Evolutionary conservation across 2,329 filamentous ascomycete species (phyloP), one percentile per base, ranked within the genome.

Genomic region (Hypoxylon sp.): DNA sequence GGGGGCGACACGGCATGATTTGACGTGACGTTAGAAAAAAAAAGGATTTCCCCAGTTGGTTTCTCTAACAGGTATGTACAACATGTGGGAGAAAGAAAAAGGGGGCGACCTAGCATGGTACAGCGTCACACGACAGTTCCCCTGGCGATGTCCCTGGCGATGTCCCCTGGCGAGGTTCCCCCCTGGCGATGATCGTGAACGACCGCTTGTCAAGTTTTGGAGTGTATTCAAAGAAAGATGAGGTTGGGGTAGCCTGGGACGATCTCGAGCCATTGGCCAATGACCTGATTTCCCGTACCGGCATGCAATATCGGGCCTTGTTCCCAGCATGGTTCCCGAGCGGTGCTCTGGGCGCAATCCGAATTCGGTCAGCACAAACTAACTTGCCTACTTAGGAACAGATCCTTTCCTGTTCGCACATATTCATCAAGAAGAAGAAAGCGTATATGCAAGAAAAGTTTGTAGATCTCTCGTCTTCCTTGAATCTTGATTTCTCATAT

Each of bases 211-310:
- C 44, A 57, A 24, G 19, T 34, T 15, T 39, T 2, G 37, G 10
- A 55, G 37, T 43, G 51, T 56, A 56, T 55, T 69, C 49, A 48
- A 64, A 13, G 49, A 64, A 64, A 65, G 52, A 48, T 71, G 64
- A 68, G 61, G 61, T 69, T 70, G 68, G 71, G 70, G 73, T 71
- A 71, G 65, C 65, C 67, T 70, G 64, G 68, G 68, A 64, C 71
- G 72, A 73, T 73, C 70, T 64, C 56, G 62, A 71, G 68, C 69
- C 71, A 73, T 74, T 74, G 73, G 63, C 73, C 73, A 75, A 74
- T 75, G 66, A 67, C 61, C 51, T 71, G 69, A 64, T 71, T 59
- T 73, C 62, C 71, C 72, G 72, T 68, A 54, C 66, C 71, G 68
- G 67, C 63, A 68, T 66, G 63, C 64, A 61, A 68, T 68, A 56